Conservation (phyloP, 2,329 filamentous ascomycete species). For the Exophiala oligosperma region DNA sequence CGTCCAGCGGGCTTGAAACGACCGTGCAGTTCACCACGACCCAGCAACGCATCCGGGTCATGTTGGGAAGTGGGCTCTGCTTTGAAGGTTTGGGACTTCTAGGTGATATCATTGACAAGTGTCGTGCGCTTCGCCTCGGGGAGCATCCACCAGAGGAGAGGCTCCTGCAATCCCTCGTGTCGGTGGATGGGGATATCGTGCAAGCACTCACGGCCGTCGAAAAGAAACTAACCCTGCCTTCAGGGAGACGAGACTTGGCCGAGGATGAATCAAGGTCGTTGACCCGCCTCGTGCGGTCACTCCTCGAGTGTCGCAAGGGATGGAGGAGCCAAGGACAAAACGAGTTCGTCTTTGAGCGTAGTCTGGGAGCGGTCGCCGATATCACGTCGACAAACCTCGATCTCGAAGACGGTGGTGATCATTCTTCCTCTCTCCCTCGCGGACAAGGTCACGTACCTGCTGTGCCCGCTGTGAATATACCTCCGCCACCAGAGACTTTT, state of each 20-base stretch:
- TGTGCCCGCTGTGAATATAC: slow-evolving; percentile 3
- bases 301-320: slow-evolving; percentile 15
- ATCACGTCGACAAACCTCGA: background rate
- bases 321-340: slow-evolving; percentile 5
- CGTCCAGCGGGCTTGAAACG: background rate
- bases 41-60: slow-evolving; percentile 32
- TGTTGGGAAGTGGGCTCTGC: slow-evolving; percentile 37
- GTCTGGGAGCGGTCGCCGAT: slow-evolving; percentile 18
- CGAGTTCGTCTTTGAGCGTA: slow-evolving; percentile 29
- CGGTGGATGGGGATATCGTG: slow-evolving; percentile 40
- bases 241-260: slow-evolving; percentile 25
- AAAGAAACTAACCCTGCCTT: slow-evolving; percentile 31
- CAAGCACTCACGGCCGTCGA: slow-evolving; percentile 40
- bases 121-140: background rate
- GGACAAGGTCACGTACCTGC: too few relatives aligned
- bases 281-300: slow-evolving; percentile 10
- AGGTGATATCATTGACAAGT: background rate
- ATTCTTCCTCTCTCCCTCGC: slow-evolving; percentile 3
- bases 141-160: background rate
- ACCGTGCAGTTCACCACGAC: background rate
- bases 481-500: slow-evolving; percentile 35
- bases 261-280: slow-evolving; percentile 16
- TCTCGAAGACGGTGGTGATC: background rate
- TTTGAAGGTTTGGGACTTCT: slow-evolving; percentile 31
- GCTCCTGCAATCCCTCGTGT: slow-evolving; percentile 30